phyloP scores from a whole-genome alignment of 192 early-diverging fungal genomes.

The Lunasporangiospora selenospora region DNA sequence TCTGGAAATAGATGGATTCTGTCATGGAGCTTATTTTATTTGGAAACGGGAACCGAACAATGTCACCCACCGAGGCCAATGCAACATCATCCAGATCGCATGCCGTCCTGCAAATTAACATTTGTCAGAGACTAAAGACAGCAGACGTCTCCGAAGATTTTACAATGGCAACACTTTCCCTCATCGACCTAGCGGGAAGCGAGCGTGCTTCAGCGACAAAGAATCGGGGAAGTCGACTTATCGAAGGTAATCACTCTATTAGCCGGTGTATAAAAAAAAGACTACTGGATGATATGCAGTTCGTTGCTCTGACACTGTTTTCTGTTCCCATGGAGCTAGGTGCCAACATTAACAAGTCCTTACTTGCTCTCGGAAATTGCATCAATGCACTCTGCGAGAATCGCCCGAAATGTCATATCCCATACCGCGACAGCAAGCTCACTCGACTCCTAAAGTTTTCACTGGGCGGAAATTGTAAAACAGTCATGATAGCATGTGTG shows the following conservation, averaged over 20 bases:
- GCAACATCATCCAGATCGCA: conserved; percentile 93
- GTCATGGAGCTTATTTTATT: conserved; percentile 76
- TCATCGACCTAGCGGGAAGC: conserved; percentile 96
- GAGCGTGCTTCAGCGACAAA: conserved; percentile 95
- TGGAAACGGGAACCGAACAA: conserved; percentile 71
- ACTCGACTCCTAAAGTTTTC: conserved; percentile 96
- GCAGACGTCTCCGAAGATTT: conserved; percentile 42
- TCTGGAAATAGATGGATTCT: conserved; percentile 62
- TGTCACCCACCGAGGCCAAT: conserved; percentile 91
- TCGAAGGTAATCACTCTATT: too few relatives aligned
- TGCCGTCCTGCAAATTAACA: conserved; percentile 68
- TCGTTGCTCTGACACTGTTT: too few relatives aligned
- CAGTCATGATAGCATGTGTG: conserved; percentile 96
- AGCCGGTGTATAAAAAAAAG: too few relatives aligned
- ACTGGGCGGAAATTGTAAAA: conserved; percentile 94
- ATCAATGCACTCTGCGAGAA: conserved; percentile 94
- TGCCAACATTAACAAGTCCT: conserved; percentile 94
- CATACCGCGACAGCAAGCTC: conserved; percentile 98
- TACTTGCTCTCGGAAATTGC: conserved; percentile 95
- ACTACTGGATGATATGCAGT: not conserved
- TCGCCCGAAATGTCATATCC: conserved; percentile 78
- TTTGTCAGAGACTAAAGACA: conserved; percentile 33
- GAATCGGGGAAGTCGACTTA: conserved; percentile 84
- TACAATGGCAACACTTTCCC: conserved; percentile 73
- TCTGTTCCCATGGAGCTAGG: conserved; percentile 78